phyloP scores from a whole-genome alignment of 1,139 yeast genomes.

The Spencermartinsiella ligniputridi region DNA sequence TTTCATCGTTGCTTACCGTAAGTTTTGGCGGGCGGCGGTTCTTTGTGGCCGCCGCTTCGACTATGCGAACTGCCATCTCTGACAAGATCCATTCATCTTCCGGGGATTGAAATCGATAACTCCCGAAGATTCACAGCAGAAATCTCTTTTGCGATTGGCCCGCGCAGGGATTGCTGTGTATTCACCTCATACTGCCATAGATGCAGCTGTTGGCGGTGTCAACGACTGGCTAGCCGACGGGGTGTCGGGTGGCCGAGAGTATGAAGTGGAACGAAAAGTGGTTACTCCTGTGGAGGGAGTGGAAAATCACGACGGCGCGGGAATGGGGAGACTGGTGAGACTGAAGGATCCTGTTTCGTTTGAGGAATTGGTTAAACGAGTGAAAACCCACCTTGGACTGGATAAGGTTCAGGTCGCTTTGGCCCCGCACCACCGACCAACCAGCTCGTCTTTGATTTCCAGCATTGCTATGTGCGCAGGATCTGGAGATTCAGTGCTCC shows the following conservation, averaged over 20 bases:
- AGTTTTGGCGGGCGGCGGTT: not conserved
- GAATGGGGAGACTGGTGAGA: slow-evolving; percentile 75
- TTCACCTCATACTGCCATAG: slow-evolving; percentile 94
- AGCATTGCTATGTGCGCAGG: slow-evolving; percentile 92
- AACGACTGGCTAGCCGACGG: slow-evolving; percentile 85
- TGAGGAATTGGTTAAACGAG: slow-evolving; percentile 43
- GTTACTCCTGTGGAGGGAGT: slow-evolving; percentile 18
- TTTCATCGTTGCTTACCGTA: slow-evolving; percentile 65
- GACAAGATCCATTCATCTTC: slow-evolving; percentile 78
- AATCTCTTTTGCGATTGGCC: slow-evolving; percentile 65
- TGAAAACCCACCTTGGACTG: slow-evolving; percentile 54
- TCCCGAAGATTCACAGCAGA: slow-evolving; percentile 70
- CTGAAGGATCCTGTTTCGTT: slow-evolving; percentile 46
- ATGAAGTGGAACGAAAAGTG: slow-evolving; percentile 23
- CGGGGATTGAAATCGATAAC: slow-evolving; percentile 78
- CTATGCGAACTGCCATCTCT: not conserved
- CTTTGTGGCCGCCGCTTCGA: not conserved
- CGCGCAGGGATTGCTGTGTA: slow-evolving; percentile 79
- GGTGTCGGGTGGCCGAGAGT: slow-evolving; percentile 36
- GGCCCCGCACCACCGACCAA: slow-evolving; percentile 33
- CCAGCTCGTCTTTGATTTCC: slow-evolving; percentile 26
- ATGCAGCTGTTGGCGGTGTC: slow-evolving; percentile 87
- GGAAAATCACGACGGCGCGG: slow-evolving; percentile 50
- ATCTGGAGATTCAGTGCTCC: slow-evolving; percentile 72
- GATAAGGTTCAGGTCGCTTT: slow-evolving; percentile 63